Base-by-base conservation (phyloP, 805 yeast genomes). In the Ogataea parapolymorpha region DNA sequence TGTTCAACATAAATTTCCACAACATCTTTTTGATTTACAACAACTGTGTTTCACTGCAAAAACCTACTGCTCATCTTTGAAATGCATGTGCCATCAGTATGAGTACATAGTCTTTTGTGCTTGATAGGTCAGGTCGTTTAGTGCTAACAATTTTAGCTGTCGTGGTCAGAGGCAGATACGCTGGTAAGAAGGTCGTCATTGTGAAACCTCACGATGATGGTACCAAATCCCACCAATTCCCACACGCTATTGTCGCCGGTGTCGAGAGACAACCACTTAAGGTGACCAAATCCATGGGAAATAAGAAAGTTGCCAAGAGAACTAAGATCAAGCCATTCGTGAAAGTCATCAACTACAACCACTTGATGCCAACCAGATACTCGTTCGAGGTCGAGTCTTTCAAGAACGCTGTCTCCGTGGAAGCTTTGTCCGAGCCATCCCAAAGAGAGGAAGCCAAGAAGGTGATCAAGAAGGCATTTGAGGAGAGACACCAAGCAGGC, bases 181-280 rank as follows among this genome's bases (percentile, higher is more conserved):
- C 99, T 72, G 99, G 99, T 81, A 91, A 90, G 86, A 93, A 93
- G 85, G 99, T 93, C 61, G 99, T 93, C 72, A 89, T 93, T 70
- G 90, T 93, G 71, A 89, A 87, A 77, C 93, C 96, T 62, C 95
- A 86, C 72, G 98, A 93, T 69, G 97, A 93, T 68, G 99, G 99
- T 71, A 80, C 98, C 79, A 93, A 93, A 80, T 71, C 93, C 56
- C 97, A 91, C 81, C 93, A 95, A 67, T 93, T 89, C 86, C 95
- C 96, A 72, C 98, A 93, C 67, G 99, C 99, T 71, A 80, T 93
- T 65, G 99, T 93, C 67, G 98, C 95, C 61, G 99, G 99, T 82
- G 82, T 93, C 62, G 99, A 93, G 82, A 86, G 96, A 75, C 85
- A 85, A 75, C 99, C 99, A 74, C 77, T 85, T 71, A 90, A 87